Evolutionary conservation across 1,139 yeast species (phyloP).

Genomic region (Blastobotrys capitulatus): DNA sequence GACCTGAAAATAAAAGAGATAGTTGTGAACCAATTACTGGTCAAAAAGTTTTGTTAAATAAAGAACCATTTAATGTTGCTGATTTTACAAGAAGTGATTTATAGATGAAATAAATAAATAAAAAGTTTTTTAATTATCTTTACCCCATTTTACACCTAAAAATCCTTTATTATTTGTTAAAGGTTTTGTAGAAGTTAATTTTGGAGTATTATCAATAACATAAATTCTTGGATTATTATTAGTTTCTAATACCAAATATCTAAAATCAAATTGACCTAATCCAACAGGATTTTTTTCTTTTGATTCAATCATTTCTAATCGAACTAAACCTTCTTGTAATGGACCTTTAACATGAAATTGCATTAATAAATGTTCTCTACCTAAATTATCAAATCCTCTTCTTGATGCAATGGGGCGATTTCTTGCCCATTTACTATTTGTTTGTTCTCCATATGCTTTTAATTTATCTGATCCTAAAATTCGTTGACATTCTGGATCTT

Average conservation of each 20-base stretch:
- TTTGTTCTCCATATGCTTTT: constrained; percentile 73
- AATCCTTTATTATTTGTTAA: constrained; percentile 47
- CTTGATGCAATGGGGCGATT: constrained; percentile 71
- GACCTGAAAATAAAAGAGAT: constrained; percentile 66
- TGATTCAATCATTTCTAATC: constrained; percentile 59
- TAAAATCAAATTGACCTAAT: constrained; percentile 65
- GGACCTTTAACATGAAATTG: constrained; percentile 79
- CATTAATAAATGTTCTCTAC: constrained; percentile 77
- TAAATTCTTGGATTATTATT: constrained; percentile 65
- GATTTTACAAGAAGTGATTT: constrained; percentile 44
- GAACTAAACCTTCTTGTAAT: constrained; percentile 53
- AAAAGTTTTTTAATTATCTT: constrained; percentile 18
- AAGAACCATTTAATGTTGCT: constrained; percentile 65
- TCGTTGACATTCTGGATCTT: constrained; percentile 55
- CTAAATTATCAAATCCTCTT: constrained; percentile 51
- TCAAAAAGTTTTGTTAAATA: constrained; percentile 53
- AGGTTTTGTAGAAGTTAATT: constrained; percentile 13
- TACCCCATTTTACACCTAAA: constrained; percentile 83
- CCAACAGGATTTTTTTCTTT: constrained; percentile 26
- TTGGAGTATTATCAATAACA: constrained; percentile 52
- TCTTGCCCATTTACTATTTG: constrained; percentile 76
- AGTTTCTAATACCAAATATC: constrained; percentile 71
- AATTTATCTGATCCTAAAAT: constrained; percentile 56
- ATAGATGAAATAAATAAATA: constrained; percentile 15
- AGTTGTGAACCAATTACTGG: constrained; percentile 78